These are phyloP conservation scores for Sergeia podlipaevii DNA, from an alignment of 208 protist genomes.

Conservation along the genomic window DNA sequence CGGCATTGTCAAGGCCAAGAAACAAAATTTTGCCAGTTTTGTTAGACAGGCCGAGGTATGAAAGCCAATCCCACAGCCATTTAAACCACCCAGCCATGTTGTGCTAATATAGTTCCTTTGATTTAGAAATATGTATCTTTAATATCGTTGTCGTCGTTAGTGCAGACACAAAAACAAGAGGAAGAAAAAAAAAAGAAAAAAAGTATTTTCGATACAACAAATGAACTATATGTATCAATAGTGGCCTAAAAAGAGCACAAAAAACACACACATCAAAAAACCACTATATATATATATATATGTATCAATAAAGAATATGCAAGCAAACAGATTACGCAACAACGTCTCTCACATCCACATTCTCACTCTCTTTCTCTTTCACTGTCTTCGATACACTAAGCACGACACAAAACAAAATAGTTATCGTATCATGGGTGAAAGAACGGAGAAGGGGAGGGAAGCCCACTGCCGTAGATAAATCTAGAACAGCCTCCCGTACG, in stretches of 20 bases:
- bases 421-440: no score
- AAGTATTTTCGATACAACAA: constrained; percentile 2
- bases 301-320: no score
- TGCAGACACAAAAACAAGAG: constrained; percentile 5
- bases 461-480: no score
- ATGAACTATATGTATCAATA: constrained; percentile 2
- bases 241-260: neutral
- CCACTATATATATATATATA: no score
- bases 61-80: constrained; percentile 93
- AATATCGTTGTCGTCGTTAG: no score
- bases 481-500: no score
- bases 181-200: constrained; percentile 20
- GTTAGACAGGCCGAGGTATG: constrained; percentile 88
- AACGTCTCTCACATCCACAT: no score
- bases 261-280: constrained; percentile 5
- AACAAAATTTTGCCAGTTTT: constrained; percentile 97
- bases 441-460: no score
- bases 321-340: no score
- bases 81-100: constrained; percentile 84
- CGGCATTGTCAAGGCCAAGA: constrained; percentile 99
- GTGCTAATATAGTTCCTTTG: constrained; percentile 7
- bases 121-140: neutral
- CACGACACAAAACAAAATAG: no score
- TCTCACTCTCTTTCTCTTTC: no score
- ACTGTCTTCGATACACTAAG: no score